Evolutionary conservation across 148 eudicot genomes (phyloP).

Genomic region (Rhododendron ovatum): DNA sequence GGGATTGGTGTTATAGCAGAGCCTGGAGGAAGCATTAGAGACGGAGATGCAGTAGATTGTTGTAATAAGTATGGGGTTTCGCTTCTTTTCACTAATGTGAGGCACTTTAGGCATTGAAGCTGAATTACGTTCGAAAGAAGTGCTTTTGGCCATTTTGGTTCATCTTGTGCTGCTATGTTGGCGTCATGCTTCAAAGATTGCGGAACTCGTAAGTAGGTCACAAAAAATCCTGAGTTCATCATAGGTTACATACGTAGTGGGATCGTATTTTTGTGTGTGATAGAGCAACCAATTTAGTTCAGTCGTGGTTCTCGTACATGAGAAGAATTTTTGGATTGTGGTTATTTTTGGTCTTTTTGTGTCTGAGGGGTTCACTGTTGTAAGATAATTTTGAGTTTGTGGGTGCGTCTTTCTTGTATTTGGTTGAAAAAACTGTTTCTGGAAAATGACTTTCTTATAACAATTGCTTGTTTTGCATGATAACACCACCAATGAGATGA

Average conservation of each 20-base stretch:
- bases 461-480: too few species aligned
- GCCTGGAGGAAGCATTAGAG: constrained; percentile 91
- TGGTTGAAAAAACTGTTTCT: neutral
- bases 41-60: constrained; percentile 77
- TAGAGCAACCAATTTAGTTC: neutral
- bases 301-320: neutral
- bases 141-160: neutral
- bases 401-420: too few species aligned
- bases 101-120: constrained; percentile 82
- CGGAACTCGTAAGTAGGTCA: neutral
- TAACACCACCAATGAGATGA: too few species aligned
- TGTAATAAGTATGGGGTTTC: constrained; percentile 89
- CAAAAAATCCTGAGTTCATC: neutral
- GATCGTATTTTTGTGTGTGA: neutral
- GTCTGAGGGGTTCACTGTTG: neutral
- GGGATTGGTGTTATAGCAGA: constrained; percentile 78
- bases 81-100: constrained; percentile 68
- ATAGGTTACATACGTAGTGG: neutral
- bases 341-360: neutral
- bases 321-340: neutral
- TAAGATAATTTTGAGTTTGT: neutral
- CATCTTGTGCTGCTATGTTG: neutral
- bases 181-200: neutral
- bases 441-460: too few species aligned
- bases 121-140: neutral